Evolutionary conservation across 352 stramenopile species (phyloP), one percentile per base, ranked within the genome.

Genomic region (Aphanomyces euteiches): DNA sequence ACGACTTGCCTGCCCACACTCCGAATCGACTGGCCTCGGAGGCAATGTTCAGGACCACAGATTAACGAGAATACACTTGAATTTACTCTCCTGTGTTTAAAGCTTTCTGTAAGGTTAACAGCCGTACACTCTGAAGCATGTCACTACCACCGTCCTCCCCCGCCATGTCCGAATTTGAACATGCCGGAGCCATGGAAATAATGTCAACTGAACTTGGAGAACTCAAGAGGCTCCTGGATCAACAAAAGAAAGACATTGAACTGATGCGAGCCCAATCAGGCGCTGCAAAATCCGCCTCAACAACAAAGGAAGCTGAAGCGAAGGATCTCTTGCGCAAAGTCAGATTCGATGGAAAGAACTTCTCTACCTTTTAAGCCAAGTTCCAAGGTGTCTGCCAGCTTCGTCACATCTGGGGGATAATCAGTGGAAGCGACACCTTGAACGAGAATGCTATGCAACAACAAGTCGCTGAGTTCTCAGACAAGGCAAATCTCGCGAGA

Each of bases 341-440:
- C 45, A 53, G n/a, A 19, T 53, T 53, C 45, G n/a, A 53, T 19
- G 45, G 45, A 53, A 53, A 53, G 45, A n/a, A 53, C 45, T n/a
- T 53, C 45, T 53, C 45, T 15, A 19, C 45, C 45, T 53, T 53
- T 2, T 2, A 53, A 19, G 45, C n/a, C 13, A 53, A 53, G n/a
- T 53, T 53, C 45, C 45, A 53, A 53, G n/a, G 13, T 2, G 45
- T 53, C 45, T 53, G 45, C n/a, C 45, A 53, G n/a, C 45, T 53
- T 15, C 45, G 45, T 2, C 45, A 53, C 45, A 53, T 53, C 45
- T 53, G 45, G 45, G 45, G n/a, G 45, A 53, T 53, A n/a, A 19
- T 53, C n/a, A 2, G n/a, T 19, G 45, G 45, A 19, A 53, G 45
- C n/a, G 13, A 53, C n/a, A 53, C n/a, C 45, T 53, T 53, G n/a